These are phyloP conservation scores for Vachellia collinsii DNA, from an alignment of 306 rosid genomes.

Conservation along the genomic window DNA sequence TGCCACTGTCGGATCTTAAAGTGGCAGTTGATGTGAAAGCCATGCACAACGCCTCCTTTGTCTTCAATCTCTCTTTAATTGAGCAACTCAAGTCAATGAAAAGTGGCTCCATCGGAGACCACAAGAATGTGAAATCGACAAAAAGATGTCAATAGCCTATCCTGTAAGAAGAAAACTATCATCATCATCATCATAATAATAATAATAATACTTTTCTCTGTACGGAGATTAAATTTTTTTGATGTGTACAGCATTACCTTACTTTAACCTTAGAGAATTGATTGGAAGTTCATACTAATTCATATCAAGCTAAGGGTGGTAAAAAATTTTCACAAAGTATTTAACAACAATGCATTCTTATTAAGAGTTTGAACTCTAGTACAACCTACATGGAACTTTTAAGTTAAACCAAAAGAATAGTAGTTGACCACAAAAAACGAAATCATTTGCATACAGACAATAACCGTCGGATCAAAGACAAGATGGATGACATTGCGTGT, in stretches of 20 bases:
- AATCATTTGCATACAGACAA: constrained; percentile 7
- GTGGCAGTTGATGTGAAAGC: constrained; percentile 49
- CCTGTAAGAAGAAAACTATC: not conserved
- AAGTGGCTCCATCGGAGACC: constrained; percentile 1
- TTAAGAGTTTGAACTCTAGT: too few relatives aligned
- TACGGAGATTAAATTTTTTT: too few relatives aligned
- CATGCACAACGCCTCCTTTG: constrained; percentile 1
- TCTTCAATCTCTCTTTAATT: not conserved
- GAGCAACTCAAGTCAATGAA: constrained; percentile 6
- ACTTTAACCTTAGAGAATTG: too few relatives aligned
- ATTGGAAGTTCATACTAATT: too few relatives aligned
- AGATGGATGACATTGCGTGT: constrained; percentile 23
- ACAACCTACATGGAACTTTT: not conserved
- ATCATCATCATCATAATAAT: too few relatives aligned
- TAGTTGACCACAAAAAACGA: constrained; percentile 5
- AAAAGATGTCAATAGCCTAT: not conserved
- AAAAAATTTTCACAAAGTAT: too few relatives aligned
- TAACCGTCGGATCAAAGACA: not conserved
- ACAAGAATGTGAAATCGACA: not conserved
- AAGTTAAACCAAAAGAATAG: not conserved
- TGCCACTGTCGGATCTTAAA: constrained; percentile 45
- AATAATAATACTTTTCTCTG: not conserved
- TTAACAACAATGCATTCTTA: too few relatives aligned
- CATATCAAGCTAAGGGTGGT: too few relatives aligned
- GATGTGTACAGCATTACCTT: too few relatives aligned